Base-by-base conservation (phyloP, 192 early-diverging fungal genomes). In the Fimicolochytrium jonesii region DNA sequence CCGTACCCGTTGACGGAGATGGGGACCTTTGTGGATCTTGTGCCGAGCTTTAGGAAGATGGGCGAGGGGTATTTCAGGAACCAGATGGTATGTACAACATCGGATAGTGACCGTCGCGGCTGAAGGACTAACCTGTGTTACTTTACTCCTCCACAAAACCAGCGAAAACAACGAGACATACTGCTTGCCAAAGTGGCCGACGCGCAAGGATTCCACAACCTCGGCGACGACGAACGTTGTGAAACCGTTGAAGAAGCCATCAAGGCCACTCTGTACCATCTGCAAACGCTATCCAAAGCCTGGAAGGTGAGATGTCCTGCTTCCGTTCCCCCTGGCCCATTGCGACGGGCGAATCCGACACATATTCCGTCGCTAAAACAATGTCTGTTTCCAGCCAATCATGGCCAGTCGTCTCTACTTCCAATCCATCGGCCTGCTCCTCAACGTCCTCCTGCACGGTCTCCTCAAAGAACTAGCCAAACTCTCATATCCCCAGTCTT, bases 161-260 rank as follows among this genome's bases (percentile, higher is more conserved):
- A 86, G 84, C 68, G 79, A 59, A 82, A 71, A 50, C 79, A 83
- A 69, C 65, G 77, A 20, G 74, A 76, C n/a, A 68, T 70, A 33
- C 33, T 83, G 37, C 68, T 73, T 67, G 60, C 61, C n/a, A 60
- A 74, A 28, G 44, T 86, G 26, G 68, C 69, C 9, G 61, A 68
- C 17, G 70, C 73, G 1, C 34, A 36, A 10, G 74, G 60, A 7
- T 75, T 84, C 30, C 55, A 61, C 1, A 49, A 42, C 13, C 36
- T 71, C 11, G 47, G 61, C 15, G 69, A 69, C n/a, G 79, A 85
- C 23, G 60, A 26, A 18, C 68, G 65, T 18, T 83, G 72, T 55
- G 73, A 75, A 32, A 61, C 65, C 7, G 75, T 69, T 25, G 78
- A 85, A 52, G 56, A 50, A 17, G 66, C 75, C 4, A 75, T 84